Base-by-base conservation (phyloP, 2,329 filamentous ascomycete species). In the Triangularia setosa region DNA sequence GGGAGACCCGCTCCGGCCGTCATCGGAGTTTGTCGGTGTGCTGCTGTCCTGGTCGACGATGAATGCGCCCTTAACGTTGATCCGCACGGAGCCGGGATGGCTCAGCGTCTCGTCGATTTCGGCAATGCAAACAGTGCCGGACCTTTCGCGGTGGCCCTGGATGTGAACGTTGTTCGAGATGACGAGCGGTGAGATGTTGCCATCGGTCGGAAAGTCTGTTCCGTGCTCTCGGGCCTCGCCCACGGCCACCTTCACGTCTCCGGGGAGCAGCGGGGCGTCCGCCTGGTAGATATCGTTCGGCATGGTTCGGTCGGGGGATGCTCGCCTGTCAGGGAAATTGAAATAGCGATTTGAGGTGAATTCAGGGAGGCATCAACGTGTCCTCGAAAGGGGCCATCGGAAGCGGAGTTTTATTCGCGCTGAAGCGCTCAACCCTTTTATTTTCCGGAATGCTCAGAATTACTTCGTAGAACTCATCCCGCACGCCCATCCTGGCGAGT, bases 61-160 rank as follows among this genome's bases (percentile, higher is more conserved):
- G 74, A 97, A 97, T 44, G 95, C 95, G 73, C 94, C 95, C 76
- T 93, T 88, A 69, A 98, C 94, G 75, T 99, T 98, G 80, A 99
- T 98, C 79, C 91, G 90, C 73, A 97, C 93, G 14, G 90, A 85
- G 24, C 87, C 87, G 1, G 87, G 87, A 71, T 85, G 84, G 61
- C 79, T 84, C 72, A 89, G 84, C 58, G 84, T 84, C 71, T 79
- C 85, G 75, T 86, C 83, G 63, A 87, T 86, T 75, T 86, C 84
- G 70, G 84, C 80, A 11, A 81, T 83, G 67, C 53, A 55, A 8
- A 55, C 66, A 14, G 69, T 85, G 65, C 75, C 75, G 18, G 77
- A 80, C 66, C 76, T 74, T 18, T 75, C 76, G 40, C 77, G 66
- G 48, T 64, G 56, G 58, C 68, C 68, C 30, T 58, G 55, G 40